Evolutionary conservation across 2,329 filamentous ascomycete genomes (phyloP).

Genomic region (Aspergillus proliferans): DNA sequence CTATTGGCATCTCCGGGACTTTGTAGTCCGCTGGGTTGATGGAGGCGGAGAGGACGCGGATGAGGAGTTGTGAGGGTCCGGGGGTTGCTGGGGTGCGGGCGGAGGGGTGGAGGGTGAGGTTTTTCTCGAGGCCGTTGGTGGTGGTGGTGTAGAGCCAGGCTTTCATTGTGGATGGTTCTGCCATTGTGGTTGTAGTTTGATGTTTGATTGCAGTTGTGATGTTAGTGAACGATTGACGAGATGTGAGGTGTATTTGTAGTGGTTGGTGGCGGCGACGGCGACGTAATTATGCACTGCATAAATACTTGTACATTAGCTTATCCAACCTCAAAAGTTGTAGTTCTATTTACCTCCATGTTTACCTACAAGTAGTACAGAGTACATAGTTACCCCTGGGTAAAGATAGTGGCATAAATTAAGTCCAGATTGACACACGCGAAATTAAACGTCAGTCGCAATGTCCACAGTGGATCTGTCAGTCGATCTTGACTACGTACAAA

Average conservation of each 20-base stretch:
- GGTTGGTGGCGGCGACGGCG: no score
- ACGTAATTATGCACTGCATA: no score
- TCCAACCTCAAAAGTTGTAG: no score
- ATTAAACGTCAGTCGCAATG: no score
- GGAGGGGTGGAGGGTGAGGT: constrained; percentile 43
- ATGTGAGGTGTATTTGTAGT: no score
- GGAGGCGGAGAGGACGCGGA: constrained; percentile 49
- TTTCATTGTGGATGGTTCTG: constrained; percentile 43
- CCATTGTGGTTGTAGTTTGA: neutral
- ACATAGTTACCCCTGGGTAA: no score
- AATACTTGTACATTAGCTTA: no score
- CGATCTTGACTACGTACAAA: neutral
- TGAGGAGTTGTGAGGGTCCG: constrained; percentile 45
- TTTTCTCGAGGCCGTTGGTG: constrained; percentile 46
- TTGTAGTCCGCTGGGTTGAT: constrained; percentile 64
- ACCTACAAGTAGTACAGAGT: no score
- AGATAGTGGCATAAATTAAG: no score
- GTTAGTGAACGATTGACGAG: neutral
- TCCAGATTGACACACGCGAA: no score
- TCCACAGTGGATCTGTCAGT: no score
- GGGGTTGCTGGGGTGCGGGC: constrained; percentile 36
- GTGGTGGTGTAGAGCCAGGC: constrained; percentile 52
- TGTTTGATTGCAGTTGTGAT: neutral
- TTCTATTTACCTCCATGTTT: no score
- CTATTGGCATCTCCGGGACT: constrained; percentile 46